Evolutionary conservation across 192 early-diverging fungal species (phyloP), one percentile per base, ranked within the genome.

Genomic region (Umbelopsis isabellina): DNA sequence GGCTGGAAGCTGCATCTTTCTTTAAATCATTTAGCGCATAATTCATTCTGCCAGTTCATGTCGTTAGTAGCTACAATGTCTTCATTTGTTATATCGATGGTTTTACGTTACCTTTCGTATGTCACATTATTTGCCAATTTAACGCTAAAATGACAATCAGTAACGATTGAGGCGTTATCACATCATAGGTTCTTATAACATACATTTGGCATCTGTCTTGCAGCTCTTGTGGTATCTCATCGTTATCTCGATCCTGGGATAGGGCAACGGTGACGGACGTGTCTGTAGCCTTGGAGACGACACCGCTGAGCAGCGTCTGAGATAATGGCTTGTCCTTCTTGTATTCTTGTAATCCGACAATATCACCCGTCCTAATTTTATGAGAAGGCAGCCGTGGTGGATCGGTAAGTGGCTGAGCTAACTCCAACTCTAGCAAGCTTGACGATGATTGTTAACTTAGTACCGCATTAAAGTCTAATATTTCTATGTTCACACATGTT

Each of bases 291-390:
- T 79, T 76, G 46, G 83, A 82, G 12, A 91, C 77, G 30, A 93
- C 90, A 22, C 89, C 90, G 9, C 76, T 83, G 21, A 75, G 66
- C 20, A 67, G 71, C 16, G 69, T 72, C 21, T 80, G 68, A 46
- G 70, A 73, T 44, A 70, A 58, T 11, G 77, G 75, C 41, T 74
- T 79, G 74, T 81, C 77, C 21, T 79, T 75, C 46, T 80, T 82
- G 80, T 79, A 83, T 72, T 79, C 85, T 58, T 87, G 89, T 5
- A 92, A 41, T 12, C 87, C 84, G 6, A 93, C 91, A 65, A 92
- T 91, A 69, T 93, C 92, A 37, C 92, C 91, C 0, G 86, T 80
- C 9, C 85, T 79, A 30, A 92, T 71, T 46, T 81, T 77, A 61
- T 90, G 87, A 0, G 87, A 51, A 3, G 89, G 89, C n/a, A 92